Percentiles rank a stretch among this genome's conserved stretches.
phyloP scores from a whole-genome alignment of 2,329 filamentous ascomycete genomes.

The Purpureocillium takamizusanense region DNA sequence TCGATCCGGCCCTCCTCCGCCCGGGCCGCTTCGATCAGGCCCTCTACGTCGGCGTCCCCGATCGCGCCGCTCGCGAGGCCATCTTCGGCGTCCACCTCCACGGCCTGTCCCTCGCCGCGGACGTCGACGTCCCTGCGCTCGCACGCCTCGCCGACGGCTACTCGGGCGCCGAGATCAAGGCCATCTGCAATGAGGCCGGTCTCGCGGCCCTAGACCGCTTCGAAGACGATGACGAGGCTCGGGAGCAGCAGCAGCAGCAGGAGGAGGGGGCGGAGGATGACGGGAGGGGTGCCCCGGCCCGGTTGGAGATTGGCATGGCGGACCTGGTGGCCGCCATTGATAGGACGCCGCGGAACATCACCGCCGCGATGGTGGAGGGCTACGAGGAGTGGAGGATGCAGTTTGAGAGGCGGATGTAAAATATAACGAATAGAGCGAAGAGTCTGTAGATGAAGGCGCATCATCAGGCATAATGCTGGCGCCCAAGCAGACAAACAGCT shows the following conservation, averaged over 20 bases:
- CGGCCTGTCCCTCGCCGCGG: conserved; percentile 47
- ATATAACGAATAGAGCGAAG: conserved; percentile 7
- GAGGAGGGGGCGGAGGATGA: no score
- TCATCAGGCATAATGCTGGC: no score
- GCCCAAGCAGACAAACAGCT: no score
- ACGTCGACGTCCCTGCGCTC: conserved; percentile 57
- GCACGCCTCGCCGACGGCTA: conserved; percentile 63
- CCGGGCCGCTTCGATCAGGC: conserved; percentile 79
- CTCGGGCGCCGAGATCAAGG: conserved; percentile 73
- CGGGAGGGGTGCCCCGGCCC: conserved; percentile 5
- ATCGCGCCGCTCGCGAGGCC: conserved; percentile 60
- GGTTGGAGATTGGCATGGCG: conserved; percentile 27
- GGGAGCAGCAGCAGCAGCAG: background rate
- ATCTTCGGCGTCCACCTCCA: conserved; percentile 63
- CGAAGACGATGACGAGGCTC: conserved; percentile 19
- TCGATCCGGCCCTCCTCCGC: conserved; percentile 79
- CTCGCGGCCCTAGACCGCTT: conserved; percentile 30
- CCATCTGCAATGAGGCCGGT: conserved; percentile 38
- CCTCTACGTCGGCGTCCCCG: conserved; percentile 78
- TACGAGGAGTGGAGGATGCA: conserved; percentile 48
- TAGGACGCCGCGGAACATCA: conserved; percentile 48
- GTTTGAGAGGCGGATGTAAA: conserved; percentile 18
- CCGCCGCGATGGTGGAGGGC: conserved; percentile 44
- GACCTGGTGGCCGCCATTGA: conserved; percentile 35
- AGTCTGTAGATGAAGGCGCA: no score